Percentiles rank a stretch among this genome's conserved stretches.
phyloP scores from a whole-genome alignment of 2,329 filamentous ascomycete species.

The Hortaea werneckii region DNA sequence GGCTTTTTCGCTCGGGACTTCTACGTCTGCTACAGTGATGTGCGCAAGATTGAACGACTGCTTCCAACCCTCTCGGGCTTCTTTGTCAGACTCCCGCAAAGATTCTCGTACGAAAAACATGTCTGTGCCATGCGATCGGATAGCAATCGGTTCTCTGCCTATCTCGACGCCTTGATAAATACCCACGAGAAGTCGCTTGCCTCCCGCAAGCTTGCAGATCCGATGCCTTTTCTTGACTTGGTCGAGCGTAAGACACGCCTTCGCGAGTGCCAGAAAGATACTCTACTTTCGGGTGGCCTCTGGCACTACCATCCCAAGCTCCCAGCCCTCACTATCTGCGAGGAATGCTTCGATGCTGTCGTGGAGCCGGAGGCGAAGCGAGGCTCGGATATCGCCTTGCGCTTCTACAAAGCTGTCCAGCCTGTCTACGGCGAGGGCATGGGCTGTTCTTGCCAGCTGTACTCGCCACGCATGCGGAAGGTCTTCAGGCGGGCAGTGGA shows the following conservation, averaged over 20 bases:
- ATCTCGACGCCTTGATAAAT: conserved; percentile 47
- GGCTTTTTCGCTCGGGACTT: conserved; percentile 62
- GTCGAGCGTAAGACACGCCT: conserved; percentile 48
- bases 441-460: conserved; percentile 61
- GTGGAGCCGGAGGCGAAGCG: conserved; percentile 58
- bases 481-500: conserved; percentile 59
- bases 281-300: conserved; percentile 47
- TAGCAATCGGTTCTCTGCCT: conserved; percentile 46
- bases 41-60: conserved; percentile 59
- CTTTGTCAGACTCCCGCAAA: conserved; percentile 43
- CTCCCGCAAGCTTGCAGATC: conserved; percentile 38
- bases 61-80: conserved; percentile 62
- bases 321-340: conserved; percentile 72
- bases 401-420: conserved; percentile 54
- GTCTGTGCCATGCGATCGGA: conserved; percentile 61
- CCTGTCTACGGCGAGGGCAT: conserved; percentile 42
- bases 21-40: conserved; percentile 63
- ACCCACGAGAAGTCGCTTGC: conserved; percentile 37
- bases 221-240: conserved; percentile 53
- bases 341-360: conserved; percentile 73
- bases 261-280: conserved; percentile 56
- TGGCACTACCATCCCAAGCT: conserved; percentile 68
- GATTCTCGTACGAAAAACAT: conserved; percentile 37
- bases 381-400: conserved; percentile 41
- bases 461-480: conserved; percentile 66